Conservation (phyloP, 176 grass and related monocot species). For the Cenchrus fungigraminus region DNA sequence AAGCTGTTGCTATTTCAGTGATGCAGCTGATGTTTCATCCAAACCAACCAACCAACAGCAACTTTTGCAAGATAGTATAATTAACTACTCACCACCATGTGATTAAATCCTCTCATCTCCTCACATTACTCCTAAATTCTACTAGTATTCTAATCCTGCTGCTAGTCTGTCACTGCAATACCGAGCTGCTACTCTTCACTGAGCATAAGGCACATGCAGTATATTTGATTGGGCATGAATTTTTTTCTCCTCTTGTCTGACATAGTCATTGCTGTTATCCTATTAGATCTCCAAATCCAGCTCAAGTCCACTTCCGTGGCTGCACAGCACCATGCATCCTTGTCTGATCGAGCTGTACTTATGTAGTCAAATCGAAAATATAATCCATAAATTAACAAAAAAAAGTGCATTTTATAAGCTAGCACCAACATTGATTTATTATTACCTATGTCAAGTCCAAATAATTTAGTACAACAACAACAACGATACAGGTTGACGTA, state of each 20-base stretch:
- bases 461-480: constrained; percentile 12
- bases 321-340: not conserved
- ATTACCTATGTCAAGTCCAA: not conserved
- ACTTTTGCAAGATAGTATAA: constrained; percentile 29
- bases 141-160: not conserved
- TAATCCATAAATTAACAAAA: not conserved
- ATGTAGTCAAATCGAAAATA: not conserved
- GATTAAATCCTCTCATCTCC: constrained; percentile 12
- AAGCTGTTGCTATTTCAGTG: constrained; percentile 25
- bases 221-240: not conserved
- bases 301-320: not conserved
- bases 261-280: not conserved
- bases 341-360: not conserved
- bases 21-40: constrained; percentile 42
- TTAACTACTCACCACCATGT: constrained; percentile 10
- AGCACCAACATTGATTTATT: constrained; percentile 34
- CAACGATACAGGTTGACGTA: not conserved
- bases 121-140: constrained; percentile 9
- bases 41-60: constrained; percentile 40
- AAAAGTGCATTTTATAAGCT: not conserved
- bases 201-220: constrained; percentile 14
- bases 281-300: not conserved
- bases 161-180: not conserved
- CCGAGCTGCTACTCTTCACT: not conserved
- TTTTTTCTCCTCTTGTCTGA: not conserved